Conservation (phyloP, 192 early-diverging fungal species). For the Borealophlyctis nickersoniae region DNA sequence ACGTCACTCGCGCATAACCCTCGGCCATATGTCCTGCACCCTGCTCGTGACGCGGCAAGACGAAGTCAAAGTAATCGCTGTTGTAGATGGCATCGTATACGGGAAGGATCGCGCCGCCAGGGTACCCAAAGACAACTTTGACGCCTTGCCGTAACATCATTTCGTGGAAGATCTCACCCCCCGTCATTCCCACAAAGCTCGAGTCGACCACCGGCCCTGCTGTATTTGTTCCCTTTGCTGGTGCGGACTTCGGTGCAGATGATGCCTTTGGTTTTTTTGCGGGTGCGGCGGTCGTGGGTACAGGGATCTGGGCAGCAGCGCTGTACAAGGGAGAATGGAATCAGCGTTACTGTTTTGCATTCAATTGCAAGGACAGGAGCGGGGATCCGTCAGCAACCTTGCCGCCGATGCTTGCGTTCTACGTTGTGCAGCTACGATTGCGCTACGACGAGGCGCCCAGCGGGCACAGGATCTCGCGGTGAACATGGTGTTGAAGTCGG, state of each 20-base stretch:
- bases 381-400: background rate
- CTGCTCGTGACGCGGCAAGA: constrained; percentile 96
- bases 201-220: constrained; percentile 2
- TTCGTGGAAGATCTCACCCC: constrained; percentile 98
- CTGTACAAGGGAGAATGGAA: background rate
- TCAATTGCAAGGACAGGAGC: background rate
- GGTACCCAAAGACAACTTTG: constrained; percentile 95
- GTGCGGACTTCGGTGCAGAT: background rate
- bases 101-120: constrained; percentile 96
- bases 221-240: background rate
- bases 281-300: background rate
- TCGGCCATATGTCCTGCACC: constrained; percentile 99
- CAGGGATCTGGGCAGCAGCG: background rate
- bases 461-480: background rate
- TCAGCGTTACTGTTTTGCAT: too few species aligned
- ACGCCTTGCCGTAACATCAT: constrained; percentile 96
- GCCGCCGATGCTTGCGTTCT: background rate
- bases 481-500: too few species aligned
- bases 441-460: background rate
- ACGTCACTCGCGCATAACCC: constrained; percentile 89
- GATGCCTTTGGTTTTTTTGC: background rate
- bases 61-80: constrained; percentile 91
- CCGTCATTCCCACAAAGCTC: constrained; percentile 90
- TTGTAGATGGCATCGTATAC: constrained; percentile 99
- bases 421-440: background rate